Conservation (phyloP, 2,329 filamentous ascomycete species). For the Fusarium camptoceras region DNA sequence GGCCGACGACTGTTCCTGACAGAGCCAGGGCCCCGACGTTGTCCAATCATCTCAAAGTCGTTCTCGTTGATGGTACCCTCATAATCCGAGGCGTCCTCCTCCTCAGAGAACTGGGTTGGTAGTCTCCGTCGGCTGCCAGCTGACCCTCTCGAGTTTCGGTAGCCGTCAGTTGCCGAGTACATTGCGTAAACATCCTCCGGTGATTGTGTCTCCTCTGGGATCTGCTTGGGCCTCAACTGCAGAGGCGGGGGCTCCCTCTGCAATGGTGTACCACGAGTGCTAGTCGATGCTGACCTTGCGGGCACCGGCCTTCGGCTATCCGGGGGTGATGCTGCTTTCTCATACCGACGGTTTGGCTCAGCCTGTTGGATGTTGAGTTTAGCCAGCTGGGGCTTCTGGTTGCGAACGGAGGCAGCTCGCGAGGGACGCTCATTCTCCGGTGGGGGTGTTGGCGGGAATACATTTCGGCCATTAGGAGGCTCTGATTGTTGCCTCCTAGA, state of each 20-base stretch:
- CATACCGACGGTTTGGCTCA: slow-evolving; percentile 64
- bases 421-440: slow-evolving; percentile 83
- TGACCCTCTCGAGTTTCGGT: slow-evolving; percentile 49
- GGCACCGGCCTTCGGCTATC: slow-evolving; percentile 49
- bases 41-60: slow-evolving; percentile 82
- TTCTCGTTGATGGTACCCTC: slow-evolving; percentile 75
- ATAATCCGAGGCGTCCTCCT: slow-evolving; percentile 82
- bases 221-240: slow-evolving; percentile 48
- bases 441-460: slow-evolving; percentile 98
- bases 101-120: slow-evolving; percentile 77
- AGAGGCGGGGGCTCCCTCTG: slow-evolving; percentile 53
- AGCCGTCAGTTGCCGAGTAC: slow-evolving; percentile 60
- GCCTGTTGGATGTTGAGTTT: slow-evolving; percentile 71
- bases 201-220: slow-evolving; percentile 67
- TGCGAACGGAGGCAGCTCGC: slow-evolving; percentile 71
- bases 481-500: slow-evolving; percentile 88
- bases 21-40: slow-evolving; percentile 59
- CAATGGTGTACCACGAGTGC: slow-evolving; percentile 55
- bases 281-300: slow-evolving; percentile 59
- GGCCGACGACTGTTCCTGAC: slow-evolving; percentile 68
- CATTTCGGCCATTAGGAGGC: slow-evolving; percentile 79
- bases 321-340: slow-evolving; percentile 64
- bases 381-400: slow-evolving; percentile 69
- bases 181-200: slow-evolving; percentile 77
- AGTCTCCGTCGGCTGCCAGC: slow-evolving; percentile 53